Evolutionary conservation across 2,329 filamentous ascomycete genomes (phyloP), one percentile per base, ranked within the genome.

Genomic region (Trichothecium roseum): DNA sequence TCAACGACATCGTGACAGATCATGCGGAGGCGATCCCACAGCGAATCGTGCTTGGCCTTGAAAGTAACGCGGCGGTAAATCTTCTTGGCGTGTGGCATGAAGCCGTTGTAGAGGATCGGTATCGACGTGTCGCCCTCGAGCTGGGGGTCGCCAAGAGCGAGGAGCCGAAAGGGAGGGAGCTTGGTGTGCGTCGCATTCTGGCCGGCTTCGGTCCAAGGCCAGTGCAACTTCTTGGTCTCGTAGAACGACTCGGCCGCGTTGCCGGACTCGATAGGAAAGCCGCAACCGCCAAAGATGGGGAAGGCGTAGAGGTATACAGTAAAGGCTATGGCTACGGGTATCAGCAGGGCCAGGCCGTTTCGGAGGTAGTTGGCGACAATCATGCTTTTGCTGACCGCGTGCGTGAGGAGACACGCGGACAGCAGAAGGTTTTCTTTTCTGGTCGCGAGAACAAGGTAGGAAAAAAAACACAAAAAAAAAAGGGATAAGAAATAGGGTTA

Each of bases 81-180:
- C 43, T 56, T 62, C 36, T 58, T 60, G 3, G 71, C 47, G 45
- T 79, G 71, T 2, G 73, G 72, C 34, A 79, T 71, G 2, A 63
- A 54, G 31, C 67, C 63, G 27, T 69, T 56, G 42, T 69, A 63
- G 26, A 65, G 62, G 36, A 68, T 69, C 13, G 80, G 82, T 18
- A 95, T 79, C 6, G 84, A 87, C 3, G 82, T 86, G 53, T 94
- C 85, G 48, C 89, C 89, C 61, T 96, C 89, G 36, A 96, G 74
- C 56, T 96, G 89, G 5, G 89, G 89, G 56, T 96, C 89, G 41
- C 84, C 89, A 16, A 96, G 74, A 1, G 87, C 78, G 12, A 96
- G 78, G 3, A 96, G 74, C 39, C 89, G 75, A 51, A 96, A 94
- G 1, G 87, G 85, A 4, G 86, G 84, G 48, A 47, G 48, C 22